These are phyloP conservation scores for Pachyrhizus erosus DNA, from an alignment of 306 rosid species.

Conservation along the genomic window DNA sequence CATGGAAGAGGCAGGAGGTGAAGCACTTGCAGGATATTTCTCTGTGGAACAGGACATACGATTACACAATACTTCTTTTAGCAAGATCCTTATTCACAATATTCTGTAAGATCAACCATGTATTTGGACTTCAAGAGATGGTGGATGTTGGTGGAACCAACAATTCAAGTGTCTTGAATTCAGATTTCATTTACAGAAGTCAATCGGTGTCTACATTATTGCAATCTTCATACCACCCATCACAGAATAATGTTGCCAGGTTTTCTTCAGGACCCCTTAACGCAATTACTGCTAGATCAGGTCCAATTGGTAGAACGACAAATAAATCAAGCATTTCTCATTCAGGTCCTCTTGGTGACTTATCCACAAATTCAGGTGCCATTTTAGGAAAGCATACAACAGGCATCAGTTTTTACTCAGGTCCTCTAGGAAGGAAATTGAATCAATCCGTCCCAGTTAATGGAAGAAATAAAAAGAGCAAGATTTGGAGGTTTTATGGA, in stretches of 20 bases:
- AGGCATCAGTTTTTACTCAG: conserved; percentile 70
- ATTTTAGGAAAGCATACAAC: conserved; percentile 55
- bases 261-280: conserved; percentile 92
- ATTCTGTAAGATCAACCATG: conserved; percentile 73
- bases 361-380: conserved; percentile 67
- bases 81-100: conserved; percentile 86
- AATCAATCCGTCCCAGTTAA: conserved; percentile 63
- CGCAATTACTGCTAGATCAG: conserved; percentile 57
- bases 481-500: conserved; percentile 66
- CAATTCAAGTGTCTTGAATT: conserved; percentile 55
- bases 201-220: conserved; percentile 79
- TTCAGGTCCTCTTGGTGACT: conserved; percentile 84
- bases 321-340: conserved; percentile 58
- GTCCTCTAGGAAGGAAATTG: conserved; percentile 68
- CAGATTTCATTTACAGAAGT: conserved; percentile 71
- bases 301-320: conserved; percentile 55
- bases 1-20: conserved; percentile 80
- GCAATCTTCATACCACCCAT: conserved; percentile 66
- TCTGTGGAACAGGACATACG: conserved; percentile 89
- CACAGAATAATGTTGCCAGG: conserved; percentile 59
- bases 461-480: conserved; percentile 62
- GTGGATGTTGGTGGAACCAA: conserved; percentile 51
- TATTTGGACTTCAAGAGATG: conserved; percentile 73
- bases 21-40: conserved; percentile 72
- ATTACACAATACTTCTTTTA: conserved; percentile 76